Conservation (phyloP, 306 rosid genomes). For the Begonia fuchsioides region DNA sequence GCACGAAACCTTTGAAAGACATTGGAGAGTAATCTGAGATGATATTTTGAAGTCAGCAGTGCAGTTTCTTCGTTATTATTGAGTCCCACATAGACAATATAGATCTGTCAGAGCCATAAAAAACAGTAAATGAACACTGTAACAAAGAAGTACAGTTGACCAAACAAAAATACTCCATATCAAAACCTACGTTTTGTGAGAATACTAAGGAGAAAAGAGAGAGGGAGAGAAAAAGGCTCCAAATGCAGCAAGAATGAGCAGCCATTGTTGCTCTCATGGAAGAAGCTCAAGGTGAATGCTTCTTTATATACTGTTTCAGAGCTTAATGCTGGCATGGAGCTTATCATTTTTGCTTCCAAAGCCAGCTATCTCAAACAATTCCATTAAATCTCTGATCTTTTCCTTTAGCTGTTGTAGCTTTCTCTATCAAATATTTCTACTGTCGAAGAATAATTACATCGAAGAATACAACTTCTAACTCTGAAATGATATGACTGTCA, state of each 20-base stretch:
- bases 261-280: not conserved
- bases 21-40: conserved; percentile 28
- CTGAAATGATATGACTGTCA: too few species aligned
- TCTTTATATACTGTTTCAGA: not conserved
- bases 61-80: conserved; percentile 12
- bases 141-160: not conserved
- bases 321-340: not conserved
- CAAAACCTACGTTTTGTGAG: not conserved
- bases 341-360: not conserved
- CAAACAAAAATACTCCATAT: not conserved
- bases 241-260: not conserved
- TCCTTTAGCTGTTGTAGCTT: too few species aligned
- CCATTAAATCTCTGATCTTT: too few species aligned
- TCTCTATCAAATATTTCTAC: too few species aligned
- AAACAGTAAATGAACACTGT: not conserved
- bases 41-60: conserved; percentile 20
- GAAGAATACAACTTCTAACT: too few species aligned
- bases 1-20: conserved; percentile 26
- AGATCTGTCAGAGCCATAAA: conserved; percentile 19
- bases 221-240: not conserved
- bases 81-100: conserved; percentile 38
- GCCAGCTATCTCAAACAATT: not conserved
- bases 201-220: not conserved
- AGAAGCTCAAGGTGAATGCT: not conserved
- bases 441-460: too few species aligned